Evolutionary conservation across 371 early-diverging fungal genomes (phyloP).

Genomic region (Haplosporangium sp.): DNA sequence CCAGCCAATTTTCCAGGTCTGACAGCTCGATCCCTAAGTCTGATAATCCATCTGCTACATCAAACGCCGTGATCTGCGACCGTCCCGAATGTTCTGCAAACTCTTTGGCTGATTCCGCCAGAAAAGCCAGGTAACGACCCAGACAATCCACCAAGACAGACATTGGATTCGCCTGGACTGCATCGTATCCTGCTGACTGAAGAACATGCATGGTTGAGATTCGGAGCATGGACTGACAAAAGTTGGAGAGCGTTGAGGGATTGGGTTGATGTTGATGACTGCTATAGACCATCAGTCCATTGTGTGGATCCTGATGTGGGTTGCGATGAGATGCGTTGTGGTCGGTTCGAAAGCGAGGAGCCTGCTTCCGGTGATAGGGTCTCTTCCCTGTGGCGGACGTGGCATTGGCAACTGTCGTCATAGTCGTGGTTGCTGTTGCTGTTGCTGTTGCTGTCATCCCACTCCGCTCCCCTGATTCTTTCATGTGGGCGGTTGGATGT

Average conservation of each 20-base stretch:
- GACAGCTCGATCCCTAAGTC: constrained; percentile 40
- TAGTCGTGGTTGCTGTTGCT: not conserved
- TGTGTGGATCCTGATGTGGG: constrained; percentile 21
- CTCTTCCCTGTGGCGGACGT: constrained; percentile 19
- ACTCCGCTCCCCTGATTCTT: constrained; percentile 28
- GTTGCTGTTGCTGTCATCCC: constrained; percentile 9
- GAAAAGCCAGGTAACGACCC: constrained; percentile 34
- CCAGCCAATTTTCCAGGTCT: constrained; percentile 40
- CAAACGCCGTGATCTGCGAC: constrained; percentile 47
- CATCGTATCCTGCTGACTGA: constrained; percentile 53
- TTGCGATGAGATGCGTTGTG: constrained; percentile 8
- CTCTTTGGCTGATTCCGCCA: constrained; percentile 52
- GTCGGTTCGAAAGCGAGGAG: constrained; percentile 19
- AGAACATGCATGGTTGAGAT: constrained; percentile 47
- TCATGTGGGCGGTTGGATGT: constrained; percentile 13
- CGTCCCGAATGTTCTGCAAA: constrained; percentile 51
- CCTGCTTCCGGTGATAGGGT: constrained; percentile 30
- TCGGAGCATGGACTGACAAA: constrained; percentile 52
- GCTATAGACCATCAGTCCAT: constrained; percentile 11
- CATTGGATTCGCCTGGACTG: constrained; percentile 44
- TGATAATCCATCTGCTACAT: constrained; percentile 40
- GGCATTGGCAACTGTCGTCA: too few relatives aligned
- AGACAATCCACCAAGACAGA: constrained; percentile 47
- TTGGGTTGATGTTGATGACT: constrained; percentile 40
- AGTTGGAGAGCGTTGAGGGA: constrained; percentile 40